Evolutionary conservation across 768 basidiomycete species (phyloP), one percentile per base, ranked within the genome.

Genomic region (Paxillus rubicundulus): DNA sequence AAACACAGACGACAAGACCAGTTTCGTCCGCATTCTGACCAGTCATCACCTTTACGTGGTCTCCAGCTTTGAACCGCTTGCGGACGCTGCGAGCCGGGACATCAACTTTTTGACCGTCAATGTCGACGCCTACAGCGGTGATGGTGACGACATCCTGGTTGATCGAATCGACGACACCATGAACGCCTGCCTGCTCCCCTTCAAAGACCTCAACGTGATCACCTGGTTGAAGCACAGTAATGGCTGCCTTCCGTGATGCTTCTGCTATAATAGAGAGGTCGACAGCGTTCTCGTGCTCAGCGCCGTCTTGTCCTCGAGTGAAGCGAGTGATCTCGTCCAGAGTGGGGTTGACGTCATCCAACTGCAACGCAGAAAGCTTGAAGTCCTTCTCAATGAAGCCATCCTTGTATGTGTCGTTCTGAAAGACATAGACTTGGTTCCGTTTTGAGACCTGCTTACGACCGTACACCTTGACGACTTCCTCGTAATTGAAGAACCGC

Each of bases 121-220:
- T 79, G 53, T 97, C 95, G 27, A 89, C 72, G 5, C 89, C 87
- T 24, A 84, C 74, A 2, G 89, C 89, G 32, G 83, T 83, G 55
- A 99, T 82, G 2, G 87, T 84, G 32, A 98, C 91, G 10, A 93
- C 82, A 54, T 98, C 94, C 57, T 87, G 84, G 28, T 81, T 77
- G 57, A 98, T 90, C 49, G 92, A 87, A 54, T 95, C 92, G 24
- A 99, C 92, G 10, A 89, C 82, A 70, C 97, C 97, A 56, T 92
- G 85, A 9, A 97, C 82, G 55, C 97, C 97, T 7, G 89, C 79
- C 66, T 98, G 94, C 70, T 98, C 94, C 39, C 97, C 97, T 68
- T 98, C 94, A 61, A 94, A 94, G 13, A 98, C 92, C 67, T 99
- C 97, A 42, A 99, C 85, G 59, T 93, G 91, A 72, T 99, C 97